Evolutionary conservation across 1,284 basidiomycete species (phyloP).

Genomic region (Wolfiporia cocos): DNA sequence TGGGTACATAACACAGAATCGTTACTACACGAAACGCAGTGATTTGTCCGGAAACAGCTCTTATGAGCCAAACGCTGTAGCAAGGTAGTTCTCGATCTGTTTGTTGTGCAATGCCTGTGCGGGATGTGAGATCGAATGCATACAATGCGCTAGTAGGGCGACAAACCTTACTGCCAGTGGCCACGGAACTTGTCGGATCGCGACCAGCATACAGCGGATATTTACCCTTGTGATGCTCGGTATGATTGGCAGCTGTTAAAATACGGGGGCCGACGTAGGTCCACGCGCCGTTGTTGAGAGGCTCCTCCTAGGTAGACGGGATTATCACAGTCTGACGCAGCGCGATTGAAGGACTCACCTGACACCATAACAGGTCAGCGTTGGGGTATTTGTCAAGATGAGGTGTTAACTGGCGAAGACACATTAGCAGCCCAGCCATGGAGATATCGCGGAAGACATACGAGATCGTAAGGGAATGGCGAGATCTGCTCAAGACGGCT

Average conservation of each 20-base stretch:
- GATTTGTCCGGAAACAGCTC: background rate
- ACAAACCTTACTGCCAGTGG: constrained; percentile 82
- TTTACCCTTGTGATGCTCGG: constrained; percentile 87
- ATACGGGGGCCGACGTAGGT: constrained; percentile 89
- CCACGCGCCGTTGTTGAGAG: constrained; percentile 92
- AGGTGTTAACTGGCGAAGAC: constrained; percentile 56
- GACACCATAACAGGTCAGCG: constrained; percentile 87
- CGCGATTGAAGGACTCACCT: constrained; percentile 37
- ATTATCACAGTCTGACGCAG: background rate
- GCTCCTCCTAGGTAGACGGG: constrained; percentile 65
- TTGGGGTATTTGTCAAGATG: constrained; percentile 96
- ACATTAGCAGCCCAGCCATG: constrained; percentile 6
- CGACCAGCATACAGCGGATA: constrained; percentile 85
- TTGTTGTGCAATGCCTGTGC: constrained; percentile 73
- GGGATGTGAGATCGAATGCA: constrained; percentile 2
- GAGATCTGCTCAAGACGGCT: constrained; percentile 93
- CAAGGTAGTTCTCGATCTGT: constrained; percentile 74
- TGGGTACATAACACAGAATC: too few species aligned
- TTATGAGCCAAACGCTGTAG: constrained; percentile 34
- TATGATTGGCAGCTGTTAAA: constrained; percentile 77
- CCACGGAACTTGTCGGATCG: constrained; percentile 84
- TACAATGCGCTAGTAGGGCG: background rate
- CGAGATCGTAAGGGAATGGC: constrained; percentile 93
- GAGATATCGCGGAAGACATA: constrained; percentile 27
- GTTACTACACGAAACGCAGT: background rate